These are phyloP conservation scores for Scleroderma citrinum DNA, from an alignment of 768 basidiomycete species.

Conservation along the genomic window DNA sequence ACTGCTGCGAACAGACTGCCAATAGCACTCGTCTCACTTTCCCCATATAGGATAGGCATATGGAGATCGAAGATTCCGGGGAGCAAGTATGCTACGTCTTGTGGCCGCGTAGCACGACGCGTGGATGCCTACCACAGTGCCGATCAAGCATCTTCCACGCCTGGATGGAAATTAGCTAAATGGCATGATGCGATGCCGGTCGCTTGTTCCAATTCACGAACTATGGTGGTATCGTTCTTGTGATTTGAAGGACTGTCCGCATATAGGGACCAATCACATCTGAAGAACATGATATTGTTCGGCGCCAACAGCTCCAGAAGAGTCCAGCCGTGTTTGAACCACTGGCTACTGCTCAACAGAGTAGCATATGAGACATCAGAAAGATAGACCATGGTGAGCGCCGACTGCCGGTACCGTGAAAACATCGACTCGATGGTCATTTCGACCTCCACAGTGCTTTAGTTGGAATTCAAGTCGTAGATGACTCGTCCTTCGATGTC, in stretches of 20 bases:
- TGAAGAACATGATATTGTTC: not conserved
- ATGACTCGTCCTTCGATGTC: not conserved
- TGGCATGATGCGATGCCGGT: not conserved
- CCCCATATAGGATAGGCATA: slow-evolving; percentile 5
- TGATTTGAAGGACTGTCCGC: not conserved
- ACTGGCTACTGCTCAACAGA: no score
- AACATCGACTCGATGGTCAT: no score
- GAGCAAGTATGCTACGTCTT: slow-evolving; percentile 2
- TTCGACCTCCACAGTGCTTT: no score
- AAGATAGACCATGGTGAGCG: no score
- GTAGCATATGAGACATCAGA: no score
- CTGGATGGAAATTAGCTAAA: not conserved
- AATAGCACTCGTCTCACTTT: not conserved
- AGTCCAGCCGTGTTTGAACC: no score
- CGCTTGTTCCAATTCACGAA: not conserved
- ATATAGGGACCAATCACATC: slow-evolving; percentile 1
- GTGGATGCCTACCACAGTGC: not conserved
- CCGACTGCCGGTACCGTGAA: no score
- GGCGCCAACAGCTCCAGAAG: slow-evolving; percentile 5
- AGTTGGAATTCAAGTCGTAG: not conserved
- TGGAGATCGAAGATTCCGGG: slow-evolving; percentile 1
- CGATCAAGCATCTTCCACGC: not conserved
- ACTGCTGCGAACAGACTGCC: no score
- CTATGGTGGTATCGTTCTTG: not conserved
- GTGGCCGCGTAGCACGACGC: not conserved